Evolutionary conservation across 805 yeast genomes (phyloP), one percentile per base, ranked within the genome.

Genomic region (Komagataella pseudopastoris): DNA sequence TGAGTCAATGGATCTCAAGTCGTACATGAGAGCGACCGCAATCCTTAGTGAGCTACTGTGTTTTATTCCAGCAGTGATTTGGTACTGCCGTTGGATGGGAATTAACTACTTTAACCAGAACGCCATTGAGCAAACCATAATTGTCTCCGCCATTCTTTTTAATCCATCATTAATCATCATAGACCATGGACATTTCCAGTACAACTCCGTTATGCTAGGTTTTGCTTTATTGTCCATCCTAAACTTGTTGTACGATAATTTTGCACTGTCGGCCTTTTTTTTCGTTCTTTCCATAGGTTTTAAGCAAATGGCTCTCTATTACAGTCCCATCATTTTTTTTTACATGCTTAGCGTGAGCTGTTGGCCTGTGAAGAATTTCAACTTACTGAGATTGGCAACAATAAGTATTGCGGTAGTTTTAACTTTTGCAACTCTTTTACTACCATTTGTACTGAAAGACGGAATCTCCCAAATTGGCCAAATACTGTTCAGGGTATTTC

Each of bases 161-260:
- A 95, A 88, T 64, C 97, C 99, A 0, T 74, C 86, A 2, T 71
- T 91, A 54, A 75, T 86, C 47, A 72, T 93, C 52, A 81, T 93
- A 48, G 99, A 93, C 63, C 97, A 93, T 66, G 99, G 99, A 6
- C 99, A 93, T 67, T 93, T 93, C 69, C 99, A 95, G 68, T 91
- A 81, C 67, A 95, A 93, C 60, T 78, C 89, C 0, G 95, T 93
- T 23, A 91, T 93, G 98, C 75, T 93, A 43, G 99, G 99, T 0
- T 70, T 91, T 16, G 75, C 91, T 4, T 71, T 88, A 23, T 69
- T 80, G 51, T 75, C 95, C 0, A 68, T 93, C 46, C 78, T 77
- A 51, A 82, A 81, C 54, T 70, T 91, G 44, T 61, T 84, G 36
- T 76, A 80, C 53, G 86, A 80, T 30, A 79, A 80, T 59, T 74